phyloP scores from a whole-genome alignment of 257 asterid species.

The Plectranthus barbatus region DNA sequence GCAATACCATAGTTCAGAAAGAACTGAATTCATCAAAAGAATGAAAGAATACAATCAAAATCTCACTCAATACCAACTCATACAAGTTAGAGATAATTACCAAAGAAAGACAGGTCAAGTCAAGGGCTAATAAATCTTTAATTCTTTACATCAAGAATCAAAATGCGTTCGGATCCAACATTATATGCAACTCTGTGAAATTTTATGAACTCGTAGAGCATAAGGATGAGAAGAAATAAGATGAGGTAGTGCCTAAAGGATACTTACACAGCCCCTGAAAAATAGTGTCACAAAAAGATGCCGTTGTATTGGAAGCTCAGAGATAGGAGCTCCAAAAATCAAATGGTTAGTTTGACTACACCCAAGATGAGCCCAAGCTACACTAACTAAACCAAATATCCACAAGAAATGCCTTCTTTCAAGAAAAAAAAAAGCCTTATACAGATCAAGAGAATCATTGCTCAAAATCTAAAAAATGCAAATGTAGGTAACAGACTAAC shows the following conservation, averaged over 20 bases:
- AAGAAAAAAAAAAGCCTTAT: neutral
- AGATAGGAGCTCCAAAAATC: neutral
- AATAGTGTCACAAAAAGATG: neutral
- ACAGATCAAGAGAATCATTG: neutral
- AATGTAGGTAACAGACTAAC: slow-evolving; percentile 29
- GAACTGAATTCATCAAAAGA: neutral
- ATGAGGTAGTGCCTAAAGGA: neutral
- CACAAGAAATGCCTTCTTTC: neutral
- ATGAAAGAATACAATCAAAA: neutral
- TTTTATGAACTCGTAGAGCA: neutral
- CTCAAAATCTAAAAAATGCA: slow-evolving; percentile 2
- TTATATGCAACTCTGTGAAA: neutral
- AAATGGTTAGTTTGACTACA: neutral
- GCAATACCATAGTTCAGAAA: neutral
- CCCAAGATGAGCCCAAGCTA: neutral
- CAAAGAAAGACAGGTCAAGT: no score
- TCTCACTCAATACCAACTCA: neutral
- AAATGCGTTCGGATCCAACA: neutral
- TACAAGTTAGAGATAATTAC: neutral
- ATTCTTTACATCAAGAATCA: neutral
- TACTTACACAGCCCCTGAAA: neutral
- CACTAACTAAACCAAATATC: neutral
- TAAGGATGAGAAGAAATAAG: neutral
- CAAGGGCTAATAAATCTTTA: neutral
- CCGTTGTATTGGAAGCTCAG: neutral